Evolutionary conservation across 352 stramenopile genomes (phyloP), one percentile per base, ranked within the genome.

Genomic region (Pythium dissimile): DNA sequence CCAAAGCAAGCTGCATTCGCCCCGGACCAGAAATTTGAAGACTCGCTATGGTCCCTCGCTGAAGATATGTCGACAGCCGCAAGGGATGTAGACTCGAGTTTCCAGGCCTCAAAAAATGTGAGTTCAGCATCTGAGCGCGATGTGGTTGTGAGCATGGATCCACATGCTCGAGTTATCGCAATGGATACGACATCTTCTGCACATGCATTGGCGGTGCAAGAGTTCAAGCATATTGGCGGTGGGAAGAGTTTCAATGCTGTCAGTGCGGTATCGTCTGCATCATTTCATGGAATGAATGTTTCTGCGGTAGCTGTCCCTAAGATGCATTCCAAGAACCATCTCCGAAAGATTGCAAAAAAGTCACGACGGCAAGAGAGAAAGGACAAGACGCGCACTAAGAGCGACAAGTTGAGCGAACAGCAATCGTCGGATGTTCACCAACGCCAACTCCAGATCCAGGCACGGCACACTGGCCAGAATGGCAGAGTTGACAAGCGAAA

Each of bases 271-370:
- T n/a, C n/a, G n/a, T n/a, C n/a, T n/a, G n/a, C n/a, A n/a, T n/a
- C n/a, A n/a, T n/a, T n/a, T n/a, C n/a, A n/a, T n/a, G n/a, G n/a
- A n/a, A n/a, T n/a, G 7, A 16, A 3, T 15, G 20, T 6, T 15
- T 15, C 5, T n/a, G 20, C 6, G 4, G 9, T 16, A 12, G 34
- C 20, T 20, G 34, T 15, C 5, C 4, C 34, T 2, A 54, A 54
- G 47, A 11, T 15, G 4, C 26, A 35, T 11, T 57, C 32, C 11
- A 28, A 34, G 11, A 45, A 45, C 21, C 21, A 31, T 13, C 31
- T 47, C 13, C 13, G 34, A 45, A 57, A 45, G 23, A 18, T 45
- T n/a, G 34, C 41, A 18, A 57, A 57, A 32, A n/a, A 47, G n/a
- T 37, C 20, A 4, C n/a, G 42, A 20, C 49, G 49, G 10, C 32